Evolutionary conservation across 306 rosid genomes (phyloP).

Genomic region (Lablab purpureus): DNA sequence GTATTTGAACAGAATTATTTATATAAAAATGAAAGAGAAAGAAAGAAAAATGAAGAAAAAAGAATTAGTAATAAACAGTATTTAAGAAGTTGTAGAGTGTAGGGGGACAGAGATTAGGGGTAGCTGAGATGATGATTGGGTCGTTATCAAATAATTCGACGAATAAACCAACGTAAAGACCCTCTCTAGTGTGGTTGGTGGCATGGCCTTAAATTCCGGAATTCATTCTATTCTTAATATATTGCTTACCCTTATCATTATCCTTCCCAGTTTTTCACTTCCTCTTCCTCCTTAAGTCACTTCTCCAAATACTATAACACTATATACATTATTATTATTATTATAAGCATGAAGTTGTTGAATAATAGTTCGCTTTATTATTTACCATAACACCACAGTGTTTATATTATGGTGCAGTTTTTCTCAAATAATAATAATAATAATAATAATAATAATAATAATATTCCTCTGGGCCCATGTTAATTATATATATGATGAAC

Average conservation of each 20-base stretch:
- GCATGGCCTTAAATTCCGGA: slow-evolving; percentile 54
- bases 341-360: no score
- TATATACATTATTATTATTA: no score
- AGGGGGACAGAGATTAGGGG: slow-evolving; percentile 44
- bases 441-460: no score
- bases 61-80: no score
- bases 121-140: slow-evolving; percentile 37
- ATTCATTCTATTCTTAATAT: slow-evolving; percentile 23
- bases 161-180: slow-evolving; percentile 44
- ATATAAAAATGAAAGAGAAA: background rate
- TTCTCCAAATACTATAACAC: background rate
- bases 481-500: background rate
- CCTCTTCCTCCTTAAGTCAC: slow-evolving; percentile 38
- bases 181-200: slow-evolving; percentile 46
- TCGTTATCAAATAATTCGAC: slow-evolving; percentile 38
- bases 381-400: no score
- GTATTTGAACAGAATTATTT: no score
- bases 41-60: background rate
- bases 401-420: no score
- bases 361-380: no score
- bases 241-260: slow-evolving; percentile 28
- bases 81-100: slow-evolving; percentile 14
- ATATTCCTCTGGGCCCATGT: no score
- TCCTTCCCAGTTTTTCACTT: slow-evolving; percentile 14
- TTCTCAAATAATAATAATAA: no score